Conservation (phyloP, 2,329 filamentous ascomycete species). For the Aspergillus sp. region DNA sequence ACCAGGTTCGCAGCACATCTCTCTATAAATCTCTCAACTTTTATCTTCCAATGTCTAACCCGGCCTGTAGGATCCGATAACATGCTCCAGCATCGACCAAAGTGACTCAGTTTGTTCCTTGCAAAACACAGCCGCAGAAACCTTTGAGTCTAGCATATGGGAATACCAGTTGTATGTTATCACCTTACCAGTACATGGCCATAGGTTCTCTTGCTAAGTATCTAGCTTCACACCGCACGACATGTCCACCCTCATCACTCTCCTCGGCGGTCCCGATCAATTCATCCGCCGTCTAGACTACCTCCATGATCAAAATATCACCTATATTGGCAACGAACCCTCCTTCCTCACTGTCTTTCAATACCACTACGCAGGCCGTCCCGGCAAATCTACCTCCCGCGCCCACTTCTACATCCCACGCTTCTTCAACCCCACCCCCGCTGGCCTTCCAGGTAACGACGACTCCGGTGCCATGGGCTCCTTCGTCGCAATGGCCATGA, state of each 20-base stretch:
- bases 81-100: constrained; percentile 57
- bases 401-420: constrained; percentile 64
- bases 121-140: constrained; percentile 32
- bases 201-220: constrained; percentile 42
- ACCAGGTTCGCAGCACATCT: constrained; percentile 45
- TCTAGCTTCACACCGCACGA: constrained; percentile 57
- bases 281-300: constrained; percentile 63
- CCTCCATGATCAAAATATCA: constrained; percentile 62
- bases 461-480: constrained; percentile 69
- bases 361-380: constrained; percentile 68
- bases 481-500: constrained; percentile 65
- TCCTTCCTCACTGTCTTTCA: constrained; percentile 65
- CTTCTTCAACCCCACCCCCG: constrained; percentile 57
- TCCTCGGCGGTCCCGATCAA: constrained; percentile 57
- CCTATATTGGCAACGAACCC: constrained; percentile 66
- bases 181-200: constrained; percentile 46
- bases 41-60: neutral
- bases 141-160: constrained; percentile 38
- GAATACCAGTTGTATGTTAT: constrained; percentile 51
- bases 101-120: constrained; percentile 33
- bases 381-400: constrained; percentile 50
- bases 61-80: constrained; percentile 52
- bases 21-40: neutral
- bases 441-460: constrained; percentile 67
- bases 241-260: constrained; percentile 54